Conservation (phyloP, 257 asterid genomes). For the Eustoma russellianum region DNA sequence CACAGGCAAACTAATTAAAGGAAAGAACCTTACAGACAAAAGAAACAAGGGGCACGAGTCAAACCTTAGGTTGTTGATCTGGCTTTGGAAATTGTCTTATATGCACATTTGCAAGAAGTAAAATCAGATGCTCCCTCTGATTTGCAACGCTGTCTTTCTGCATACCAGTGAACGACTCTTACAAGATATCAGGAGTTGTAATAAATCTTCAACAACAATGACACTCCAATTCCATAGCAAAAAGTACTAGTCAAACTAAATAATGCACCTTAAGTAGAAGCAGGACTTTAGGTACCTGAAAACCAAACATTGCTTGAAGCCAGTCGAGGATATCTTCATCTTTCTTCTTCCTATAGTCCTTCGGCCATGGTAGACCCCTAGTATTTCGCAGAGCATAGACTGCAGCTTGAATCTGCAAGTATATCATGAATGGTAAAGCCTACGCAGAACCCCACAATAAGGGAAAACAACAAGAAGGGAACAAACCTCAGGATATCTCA, state of each 20-base stretch:
- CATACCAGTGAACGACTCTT: conserved; percentile 14
- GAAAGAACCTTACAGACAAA: not conserved
- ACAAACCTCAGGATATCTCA: conserved; percentile 94
- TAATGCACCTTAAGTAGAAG: not conserved
- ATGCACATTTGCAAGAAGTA: conserved; percentile 97
- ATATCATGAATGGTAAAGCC: conserved; percentile 7
- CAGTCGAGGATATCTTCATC: conserved; percentile 99
- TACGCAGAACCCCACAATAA: conserved; percentile 6
- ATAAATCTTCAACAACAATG: no score
- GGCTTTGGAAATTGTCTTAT: conserved; percentile 95
- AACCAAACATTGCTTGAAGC: conserved; percentile 99
- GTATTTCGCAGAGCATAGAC: conserved; percentile 86
- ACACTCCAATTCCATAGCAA: no score
- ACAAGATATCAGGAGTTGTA: no score
- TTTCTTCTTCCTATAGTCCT: conserved; percentile 93
- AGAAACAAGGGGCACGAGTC: conserved; percentile 14
- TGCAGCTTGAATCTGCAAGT: conserved; percentile 85
- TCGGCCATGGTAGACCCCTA: conserved; percentile 98
- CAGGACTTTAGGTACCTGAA: conserved; percentile 53
- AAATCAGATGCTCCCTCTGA: conserved; percentile 96
- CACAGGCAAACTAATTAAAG: not conserved
- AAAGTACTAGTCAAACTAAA: no score
- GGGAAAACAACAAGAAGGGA: conserved; percentile 8
- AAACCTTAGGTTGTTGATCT: conserved; percentile 96
- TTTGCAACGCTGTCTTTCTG: conserved; percentile 96